Percentiles rank a stretch among this genome's conserved stretches.
phyloP scores from a whole-genome alignment of 148 eudicot species.

The Mesembryanthemum crystallinum region DNA sequence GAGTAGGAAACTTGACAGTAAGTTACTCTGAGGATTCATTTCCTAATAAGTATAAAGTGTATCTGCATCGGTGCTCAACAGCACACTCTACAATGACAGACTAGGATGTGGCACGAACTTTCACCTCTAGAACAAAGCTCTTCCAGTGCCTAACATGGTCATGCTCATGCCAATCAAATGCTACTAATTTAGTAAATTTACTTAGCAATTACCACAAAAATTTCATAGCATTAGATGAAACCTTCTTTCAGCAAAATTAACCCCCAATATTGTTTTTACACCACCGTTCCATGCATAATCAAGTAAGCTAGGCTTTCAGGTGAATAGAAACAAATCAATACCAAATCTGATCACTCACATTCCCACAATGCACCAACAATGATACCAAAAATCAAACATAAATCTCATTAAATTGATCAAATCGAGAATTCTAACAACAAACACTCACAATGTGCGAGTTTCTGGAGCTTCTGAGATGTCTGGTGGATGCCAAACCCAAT shows the following conservation, averaged over 20 bases:
- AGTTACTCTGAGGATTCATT: not conserved
- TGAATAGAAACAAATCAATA: not conserved
- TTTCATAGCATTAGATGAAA: not conserved
- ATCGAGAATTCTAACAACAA: not conserved
- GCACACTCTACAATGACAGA: not conserved
- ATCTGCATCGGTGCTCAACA: too few relatives aligned
- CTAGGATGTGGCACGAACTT: not conserved
- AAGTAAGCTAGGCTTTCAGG: not conserved
- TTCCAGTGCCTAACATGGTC: not conserved
- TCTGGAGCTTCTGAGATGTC: conserved; percentile 77
- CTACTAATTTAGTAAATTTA: too few relatives aligned
- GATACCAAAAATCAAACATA: not conserved
- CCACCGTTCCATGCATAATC: not conserved
- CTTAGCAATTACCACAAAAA: not conserved
- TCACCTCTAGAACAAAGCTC: not conserved
- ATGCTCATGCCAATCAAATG: not conserved
- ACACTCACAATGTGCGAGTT: conserved; percentile 46
- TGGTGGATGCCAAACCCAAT: conserved; percentile 77
- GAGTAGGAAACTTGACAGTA: not conserved
- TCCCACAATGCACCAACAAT: not conserved
- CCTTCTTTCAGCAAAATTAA: not conserved
- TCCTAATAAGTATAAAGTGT: not conserved
- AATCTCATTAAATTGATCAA: not conserved
- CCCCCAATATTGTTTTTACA: too few relatives aligned
- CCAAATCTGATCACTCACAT: conserved; percentile 4